Conservation (phyloP, 257 asterid genomes). For the Solanum piurae region DNA sequence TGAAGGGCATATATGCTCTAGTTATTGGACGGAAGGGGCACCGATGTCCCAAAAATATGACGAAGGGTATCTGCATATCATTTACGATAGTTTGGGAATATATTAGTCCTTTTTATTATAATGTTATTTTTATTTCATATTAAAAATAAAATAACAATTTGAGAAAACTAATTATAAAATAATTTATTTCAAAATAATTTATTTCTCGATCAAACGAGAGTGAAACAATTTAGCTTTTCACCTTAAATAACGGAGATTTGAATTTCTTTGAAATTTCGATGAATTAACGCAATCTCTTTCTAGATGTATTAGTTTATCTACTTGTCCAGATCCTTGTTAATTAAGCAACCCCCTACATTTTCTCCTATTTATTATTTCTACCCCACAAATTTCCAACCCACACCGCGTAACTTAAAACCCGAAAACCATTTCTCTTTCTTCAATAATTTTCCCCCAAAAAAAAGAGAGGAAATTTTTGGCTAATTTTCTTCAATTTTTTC, state of each 20-base stretch:
- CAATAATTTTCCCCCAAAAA: not conserved
- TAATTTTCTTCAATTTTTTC: not conserved
- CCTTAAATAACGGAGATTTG: not conserved
- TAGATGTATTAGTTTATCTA: not conserved
- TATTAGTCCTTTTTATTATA: no score
- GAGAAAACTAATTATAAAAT: no score
- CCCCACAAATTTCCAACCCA: conserved; percentile 1
- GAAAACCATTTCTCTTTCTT: not conserved
- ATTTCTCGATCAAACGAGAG: not conserved
- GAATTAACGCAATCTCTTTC: not conserved
- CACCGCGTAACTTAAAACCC: not conserved
- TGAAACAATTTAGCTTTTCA: not conserved
- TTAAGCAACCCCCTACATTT: conserved; percentile 17
- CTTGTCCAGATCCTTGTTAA: conserved; percentile 4
- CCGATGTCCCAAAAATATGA: no score
- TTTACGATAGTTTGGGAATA: no score
- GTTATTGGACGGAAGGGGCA: no score
- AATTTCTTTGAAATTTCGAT: not conserved
- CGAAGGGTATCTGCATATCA: no score
- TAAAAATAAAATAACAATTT: accelerated
- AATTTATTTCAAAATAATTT: accelerated
- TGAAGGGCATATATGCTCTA: no score
- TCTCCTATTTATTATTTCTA: conserved; percentile 3
- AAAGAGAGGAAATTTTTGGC: not conserved
- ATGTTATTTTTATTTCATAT: no score